Base-by-base conservation (phyloP, 1,139 yeast genomes). In the Casaregolazyma lundiana region DNA sequence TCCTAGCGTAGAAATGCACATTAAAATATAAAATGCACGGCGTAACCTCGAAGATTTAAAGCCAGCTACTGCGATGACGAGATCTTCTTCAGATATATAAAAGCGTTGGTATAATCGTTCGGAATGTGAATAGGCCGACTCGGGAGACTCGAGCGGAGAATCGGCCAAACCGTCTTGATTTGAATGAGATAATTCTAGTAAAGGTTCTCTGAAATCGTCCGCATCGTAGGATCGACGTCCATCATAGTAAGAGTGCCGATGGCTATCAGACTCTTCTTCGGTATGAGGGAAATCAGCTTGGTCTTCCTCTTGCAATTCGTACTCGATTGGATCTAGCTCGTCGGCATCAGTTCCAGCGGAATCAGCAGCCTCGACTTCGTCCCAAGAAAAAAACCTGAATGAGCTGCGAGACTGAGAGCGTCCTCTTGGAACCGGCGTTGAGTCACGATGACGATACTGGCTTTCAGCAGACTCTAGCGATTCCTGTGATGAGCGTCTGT, bases 21-120 rank as follows among this genome's bases (percentile, higher is more conserved):
- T 50, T 0, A 76, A 11, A 50, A 77, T 75, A 62, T 84, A 89
- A 0, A 76, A 21, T 0, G 68, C 40, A 6, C 67, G 60, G 49
- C 80, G 78, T 55, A 73, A 50, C 44, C 62, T 62, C 19, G 81
- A 77, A 18, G 81, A 77, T 46, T 68, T 69, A 63, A 86, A 92
- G 2, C 97, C 98, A 0, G 97, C 97, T 54, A 92, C 84, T 51
- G 95, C 96, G 50, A 94, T 77, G 16, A 90, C 92, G 60, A 92
- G 70, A 67, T 92, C 99, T 61, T 92, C 98, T 64, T 94, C 97
- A 0, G 96, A 92, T 53, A 94, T 78, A 64, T 92, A 92, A 63
- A 85, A 88, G 46, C 97, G 73, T 66, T 92, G 98, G 35, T 57
- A 58, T 11, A 44, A 43, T 18, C 53, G 38, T 24, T 48, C 45